Percentiles rank a stretch among this genome's conserved stretches.
These are phyloP conservation scores for Pestalotiopsis sp. DNA, from an alignment of 2,329 filamentous ascomycete species.

Conservation along the genomic window DNA sequence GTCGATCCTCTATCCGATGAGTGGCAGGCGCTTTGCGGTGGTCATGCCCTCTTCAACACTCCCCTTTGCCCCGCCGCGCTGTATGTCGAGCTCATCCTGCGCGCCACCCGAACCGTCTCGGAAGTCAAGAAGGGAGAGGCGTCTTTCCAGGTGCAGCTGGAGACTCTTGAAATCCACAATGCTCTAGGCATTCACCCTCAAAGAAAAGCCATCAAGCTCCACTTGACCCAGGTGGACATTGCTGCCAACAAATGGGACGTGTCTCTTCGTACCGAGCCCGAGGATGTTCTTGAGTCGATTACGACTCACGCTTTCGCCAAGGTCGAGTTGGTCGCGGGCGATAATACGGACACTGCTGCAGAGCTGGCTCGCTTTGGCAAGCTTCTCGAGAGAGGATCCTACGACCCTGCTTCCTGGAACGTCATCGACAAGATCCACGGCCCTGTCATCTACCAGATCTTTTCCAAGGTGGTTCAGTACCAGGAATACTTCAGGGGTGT, in stretches of 20 bases:
- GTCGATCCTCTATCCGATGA: slow-evolving; percentile 35
- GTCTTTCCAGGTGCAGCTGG: not conserved
- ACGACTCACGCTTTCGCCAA: not conserved
- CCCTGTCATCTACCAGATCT: slow-evolving; percentile 31
- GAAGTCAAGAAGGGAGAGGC: not conserved
- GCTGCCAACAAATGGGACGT: not conserved
- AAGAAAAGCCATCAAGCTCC: not conserved
- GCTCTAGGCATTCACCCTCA: not conserved
- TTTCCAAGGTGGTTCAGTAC: slow-evolving; percentile 30
- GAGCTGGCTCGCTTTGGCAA: slow-evolving; percentile 31
- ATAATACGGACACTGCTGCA: slow-evolving; percentile 19
- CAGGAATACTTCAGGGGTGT: slow-evolving; percentile 25
- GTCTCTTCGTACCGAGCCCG: not conserved
- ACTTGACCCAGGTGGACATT: not conserved
- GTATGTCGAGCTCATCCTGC: not conserved
- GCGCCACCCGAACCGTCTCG: not conserved
- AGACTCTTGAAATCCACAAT: not conserved
- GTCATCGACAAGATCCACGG: slow-evolving; percentile 31
- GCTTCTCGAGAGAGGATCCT: slow-evolving; percentile 26
- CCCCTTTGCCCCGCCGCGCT: not conserved
- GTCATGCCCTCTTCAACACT: slow-evolving; percentile 34
- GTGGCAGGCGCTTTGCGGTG: slow-evolving; percentile 32
- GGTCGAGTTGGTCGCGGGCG: not conserved
- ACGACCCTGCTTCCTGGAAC: slow-evolving; percentile 20
- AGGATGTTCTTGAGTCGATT: not conserved